A percentile compares a stretch with the other conserved stretches of the same genome.
phyloP scores from a whole-genome alignment of 192 early-diverging fungal genomes.

The Backusella tuberculispora region DNA sequence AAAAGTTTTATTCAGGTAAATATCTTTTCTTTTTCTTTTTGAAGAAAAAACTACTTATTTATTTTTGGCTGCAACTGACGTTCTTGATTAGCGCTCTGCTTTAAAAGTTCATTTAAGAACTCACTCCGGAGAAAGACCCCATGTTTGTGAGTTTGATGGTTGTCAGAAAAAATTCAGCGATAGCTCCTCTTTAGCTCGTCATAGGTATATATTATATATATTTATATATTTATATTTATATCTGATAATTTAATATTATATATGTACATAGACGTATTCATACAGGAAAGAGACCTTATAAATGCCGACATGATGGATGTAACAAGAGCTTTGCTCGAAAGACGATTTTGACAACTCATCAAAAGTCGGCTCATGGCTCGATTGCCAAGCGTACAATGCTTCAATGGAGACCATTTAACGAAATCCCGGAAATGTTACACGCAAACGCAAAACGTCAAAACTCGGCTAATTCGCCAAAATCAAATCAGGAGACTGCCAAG shows the following conservation, averaged over 20 bases:
- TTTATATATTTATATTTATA: too few relatives aligned
- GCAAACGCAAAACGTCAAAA: constrained; percentile 8
- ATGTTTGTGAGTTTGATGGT: constrained; percentile 63
- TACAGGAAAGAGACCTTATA: constrained; percentile 73
- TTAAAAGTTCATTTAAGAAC: constrained; percentile 78
- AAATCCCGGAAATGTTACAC: constrained; percentile 21
- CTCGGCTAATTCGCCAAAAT: constrained; percentile 4
- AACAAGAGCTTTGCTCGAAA: constrained; percentile 52
- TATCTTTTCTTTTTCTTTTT: not conserved
- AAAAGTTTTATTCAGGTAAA: constrained; percentile 75
- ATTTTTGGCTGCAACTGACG: not conserved
- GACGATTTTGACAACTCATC: constrained; percentile 52
- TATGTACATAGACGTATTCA: constrained; percentile 57
- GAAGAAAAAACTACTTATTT: not conserved
- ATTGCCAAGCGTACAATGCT: constrained; percentile 12
- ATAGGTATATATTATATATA: constrained; percentile 52
- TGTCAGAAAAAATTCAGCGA: constrained; percentile 80
- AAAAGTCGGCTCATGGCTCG: constrained; percentile 31
- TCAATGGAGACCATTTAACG: constrained; percentile 22
- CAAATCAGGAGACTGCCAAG: constrained; percentile 3
- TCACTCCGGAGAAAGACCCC: constrained; percentile 76
- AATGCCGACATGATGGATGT: constrained; percentile 49
- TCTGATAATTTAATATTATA: too few relatives aligned
- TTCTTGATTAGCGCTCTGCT: constrained; percentile 63
- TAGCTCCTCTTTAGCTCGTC: constrained; percentile 73